Evolutionary conservation across 2,329 filamentous ascomycete genomes (phyloP).

Genomic region (Beauveria asiatica): DNA sequence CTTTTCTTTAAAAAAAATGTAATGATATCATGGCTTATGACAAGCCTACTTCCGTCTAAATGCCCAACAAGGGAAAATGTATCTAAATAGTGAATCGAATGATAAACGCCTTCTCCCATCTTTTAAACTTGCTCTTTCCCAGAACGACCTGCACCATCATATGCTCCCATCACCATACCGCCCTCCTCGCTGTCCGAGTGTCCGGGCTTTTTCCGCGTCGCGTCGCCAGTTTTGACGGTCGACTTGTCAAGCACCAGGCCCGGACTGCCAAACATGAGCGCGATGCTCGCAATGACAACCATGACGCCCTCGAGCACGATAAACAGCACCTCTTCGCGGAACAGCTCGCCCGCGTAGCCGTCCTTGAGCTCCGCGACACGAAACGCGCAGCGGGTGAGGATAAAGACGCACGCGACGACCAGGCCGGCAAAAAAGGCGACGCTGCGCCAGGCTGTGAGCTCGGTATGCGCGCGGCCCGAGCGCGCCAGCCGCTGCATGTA

Average conservation of each 20-base stretch:
- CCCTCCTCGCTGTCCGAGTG: conserved; percentile 19
- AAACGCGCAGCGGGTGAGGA: conserved; percentile 55
- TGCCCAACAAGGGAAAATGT: background rate
- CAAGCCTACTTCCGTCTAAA: background rate
- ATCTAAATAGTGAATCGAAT: background rate
- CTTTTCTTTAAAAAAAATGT: no score
- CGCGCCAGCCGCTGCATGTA: conserved; percentile 38
- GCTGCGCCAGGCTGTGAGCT: conserved; percentile 22
- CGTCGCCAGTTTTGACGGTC: background rate
- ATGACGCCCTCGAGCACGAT: conserved; percentile 16
- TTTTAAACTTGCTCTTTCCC: background rate
- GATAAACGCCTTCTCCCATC: background rate
- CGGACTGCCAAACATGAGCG: conserved; percentile 33
- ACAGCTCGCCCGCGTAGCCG: conserved; percentile 43
- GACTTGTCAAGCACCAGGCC: conserved; percentile 28
- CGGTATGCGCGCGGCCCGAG: conserved; percentile 17
- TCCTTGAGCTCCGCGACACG: conserved; percentile 57
- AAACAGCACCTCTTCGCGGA: background rate
- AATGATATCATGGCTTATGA: background rate
- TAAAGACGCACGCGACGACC: conserved; percentile 44
- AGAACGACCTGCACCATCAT: background rate
- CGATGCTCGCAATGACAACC: conserved; percentile 27
- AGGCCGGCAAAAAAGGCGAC: conserved; percentile 45
- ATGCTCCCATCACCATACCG: conserved; percentile 4
- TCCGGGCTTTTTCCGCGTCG: conserved; percentile 11